Evolutionary conservation across 768 basidiomycete species (phyloP).

Genomic region (Trametopsis cervina): DNA sequence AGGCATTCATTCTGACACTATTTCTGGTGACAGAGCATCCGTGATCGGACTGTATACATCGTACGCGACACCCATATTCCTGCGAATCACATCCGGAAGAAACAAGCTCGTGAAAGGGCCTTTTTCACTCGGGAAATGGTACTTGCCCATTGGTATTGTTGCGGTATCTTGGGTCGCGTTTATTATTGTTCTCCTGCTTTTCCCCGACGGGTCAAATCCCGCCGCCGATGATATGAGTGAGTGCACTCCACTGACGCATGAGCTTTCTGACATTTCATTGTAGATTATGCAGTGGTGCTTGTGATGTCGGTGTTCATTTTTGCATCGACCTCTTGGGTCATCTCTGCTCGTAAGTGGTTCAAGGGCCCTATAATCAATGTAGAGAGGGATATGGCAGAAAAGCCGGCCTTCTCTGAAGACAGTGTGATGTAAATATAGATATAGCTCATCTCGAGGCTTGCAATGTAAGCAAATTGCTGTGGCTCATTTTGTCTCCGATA

Average conservation of each 20-base stretch:
- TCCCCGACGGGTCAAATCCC: slow-evolving; percentile 38
- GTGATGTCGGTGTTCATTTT: slow-evolving; percentile 60
- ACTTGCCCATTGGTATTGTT: slow-evolving; percentile 48
- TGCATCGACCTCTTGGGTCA: slow-evolving; percentile 54
- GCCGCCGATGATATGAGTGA: slow-evolving; percentile 48
- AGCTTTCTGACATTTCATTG: not conserved
- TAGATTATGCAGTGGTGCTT: slow-evolving; percentile 67
- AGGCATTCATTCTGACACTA: no score
- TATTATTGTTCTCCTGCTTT: slow-evolving; percentile 51
- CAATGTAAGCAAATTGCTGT: no score
- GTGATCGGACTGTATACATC: slow-evolving; percentile 68
- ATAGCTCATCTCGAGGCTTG: no score
- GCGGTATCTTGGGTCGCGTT: slow-evolving; percentile 65
- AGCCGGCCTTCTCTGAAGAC: not conserved
- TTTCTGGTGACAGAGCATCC: slow-evolving; percentile 47
- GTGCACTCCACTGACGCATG: not conserved
- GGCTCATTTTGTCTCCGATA: no score
- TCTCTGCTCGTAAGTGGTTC: slow-evolving; percentile 70
- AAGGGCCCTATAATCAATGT: slow-evolving; percentile 50
- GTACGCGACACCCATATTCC: slow-evolving; percentile 61
- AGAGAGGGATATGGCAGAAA: not conserved
- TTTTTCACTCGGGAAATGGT: slow-evolving; percentile 57
- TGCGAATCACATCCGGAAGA: slow-evolving; percentile 64
- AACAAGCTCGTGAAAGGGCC: slow-evolving; percentile 49
- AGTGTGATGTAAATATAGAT: not conserved